A percentile compares a stretch with the other conserved stretches of the same genome.
Conservation (phyloP, 2,329 filamentous ascomycete species). For the Colletotrichum cuscutae region DNA sequence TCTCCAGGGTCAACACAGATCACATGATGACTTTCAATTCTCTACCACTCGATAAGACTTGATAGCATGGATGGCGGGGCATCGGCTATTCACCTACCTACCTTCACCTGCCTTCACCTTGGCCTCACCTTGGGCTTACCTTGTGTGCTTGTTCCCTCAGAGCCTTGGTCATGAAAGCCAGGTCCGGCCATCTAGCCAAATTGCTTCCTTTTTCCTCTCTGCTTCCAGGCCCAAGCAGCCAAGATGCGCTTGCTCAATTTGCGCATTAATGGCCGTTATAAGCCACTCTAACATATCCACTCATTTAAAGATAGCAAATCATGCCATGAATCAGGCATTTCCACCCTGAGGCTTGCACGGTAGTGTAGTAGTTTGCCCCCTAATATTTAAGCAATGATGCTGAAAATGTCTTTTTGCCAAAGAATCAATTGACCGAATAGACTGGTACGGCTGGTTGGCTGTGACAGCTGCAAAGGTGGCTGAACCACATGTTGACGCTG, state of each 20-base stretch:
- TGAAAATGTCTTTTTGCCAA: neutral
- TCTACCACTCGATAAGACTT: neutral
- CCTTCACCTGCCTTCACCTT: neutral
- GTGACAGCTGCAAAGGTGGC: neutral
- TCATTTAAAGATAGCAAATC: neutral
- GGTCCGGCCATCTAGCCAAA: neutral
- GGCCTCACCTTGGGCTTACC: neutral
- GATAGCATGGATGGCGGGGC: neutral
- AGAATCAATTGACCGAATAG: no score
- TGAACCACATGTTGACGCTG: slow-evolving; percentile 1
- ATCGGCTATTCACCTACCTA: neutral
- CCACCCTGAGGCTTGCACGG: neutral
- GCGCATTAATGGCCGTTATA: slow-evolving; percentile 8
- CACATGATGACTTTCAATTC: neutral
- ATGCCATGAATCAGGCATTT: neutral
- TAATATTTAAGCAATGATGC: neutral
- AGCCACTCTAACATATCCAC: neutral
- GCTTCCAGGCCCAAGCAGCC: no score
- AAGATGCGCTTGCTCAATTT: neutral
- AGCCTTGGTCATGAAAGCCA: neutral
- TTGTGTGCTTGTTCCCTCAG: neutral
- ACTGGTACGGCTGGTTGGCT: no score
- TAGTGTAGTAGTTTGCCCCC: neutral
- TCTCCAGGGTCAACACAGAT: neutral
- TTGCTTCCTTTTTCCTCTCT: slow-evolving; percentile 3